Conservation (phyloP, 2,329 filamentous ascomycete genomes). For the Fusarium hainanense region DNA sequence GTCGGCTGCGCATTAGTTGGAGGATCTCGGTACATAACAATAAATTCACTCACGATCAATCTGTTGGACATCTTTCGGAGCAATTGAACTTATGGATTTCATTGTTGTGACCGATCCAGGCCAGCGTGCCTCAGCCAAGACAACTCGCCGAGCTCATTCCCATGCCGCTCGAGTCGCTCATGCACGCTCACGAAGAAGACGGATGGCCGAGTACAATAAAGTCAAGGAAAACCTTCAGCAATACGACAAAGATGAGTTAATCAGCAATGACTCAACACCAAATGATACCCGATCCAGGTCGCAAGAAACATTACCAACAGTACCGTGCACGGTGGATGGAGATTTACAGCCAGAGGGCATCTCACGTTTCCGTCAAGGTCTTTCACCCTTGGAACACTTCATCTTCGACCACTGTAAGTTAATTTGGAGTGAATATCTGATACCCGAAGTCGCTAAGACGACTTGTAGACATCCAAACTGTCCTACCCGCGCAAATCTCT, state of each 20-base stretch:
- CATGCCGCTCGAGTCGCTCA: conserved; percentile 17
- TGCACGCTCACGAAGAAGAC: neutral
- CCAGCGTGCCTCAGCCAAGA: conserved; percentile 2
- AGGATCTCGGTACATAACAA: neutral
- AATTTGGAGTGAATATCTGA: rapidly evolving
- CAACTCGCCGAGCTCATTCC: conserved; percentile 3
- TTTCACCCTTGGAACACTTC: neutral
- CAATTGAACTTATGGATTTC: neutral
- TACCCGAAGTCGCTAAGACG: neutral
- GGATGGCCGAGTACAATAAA: neutral
- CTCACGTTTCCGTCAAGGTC: neutral
- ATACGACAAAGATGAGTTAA: rapidly evolving
- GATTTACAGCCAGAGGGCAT: neutral
- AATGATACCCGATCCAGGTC: rapidly evolving
- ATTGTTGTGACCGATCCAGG: neutral
- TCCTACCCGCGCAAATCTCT: neutral
- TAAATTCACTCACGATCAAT: neutral
- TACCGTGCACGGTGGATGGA: neutral
- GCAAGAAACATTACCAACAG: rapidly evolving
- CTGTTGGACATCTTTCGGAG: no score
- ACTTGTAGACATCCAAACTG: neutral
- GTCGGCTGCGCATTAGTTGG: neutral
- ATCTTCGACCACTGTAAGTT: conserved; percentile 14
- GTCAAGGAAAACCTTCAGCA: neutral
- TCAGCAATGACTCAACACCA: rapidly evolving